Percentiles rank a stretch among this genome's conserved stretches.
Evolutionary conservation across 2,329 filamentous ascomycete genomes (phyloP).

Genomic region (Curvularia hawaiiensis): DNA sequence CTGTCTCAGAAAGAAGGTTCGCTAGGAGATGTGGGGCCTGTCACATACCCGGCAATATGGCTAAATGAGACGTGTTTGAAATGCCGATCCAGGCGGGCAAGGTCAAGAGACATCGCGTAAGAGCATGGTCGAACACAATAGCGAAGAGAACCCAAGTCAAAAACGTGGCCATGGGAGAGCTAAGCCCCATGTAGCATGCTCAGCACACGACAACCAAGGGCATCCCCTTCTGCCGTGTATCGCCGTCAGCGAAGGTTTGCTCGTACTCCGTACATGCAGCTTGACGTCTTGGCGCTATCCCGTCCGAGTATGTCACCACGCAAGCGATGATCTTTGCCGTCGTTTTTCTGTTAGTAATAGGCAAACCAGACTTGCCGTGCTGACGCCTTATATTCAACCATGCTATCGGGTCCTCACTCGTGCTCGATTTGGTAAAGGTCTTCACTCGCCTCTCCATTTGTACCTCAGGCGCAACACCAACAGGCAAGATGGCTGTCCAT

Average conservation of each 20-base stretch:
- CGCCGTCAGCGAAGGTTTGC: conserved; percentile 11
- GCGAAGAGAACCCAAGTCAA: conserved; percentile 1
- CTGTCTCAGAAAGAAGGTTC: conserved; percentile 5
- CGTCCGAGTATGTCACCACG: neutral
- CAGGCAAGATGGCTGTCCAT: conserved; percentile 1
- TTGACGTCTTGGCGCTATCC: conserved; percentile 2
- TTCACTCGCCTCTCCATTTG: conserved; percentile 5
- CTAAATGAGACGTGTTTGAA: conserved; percentile 11
- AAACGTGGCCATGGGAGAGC: conserved; percentile 12
- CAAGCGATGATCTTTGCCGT: conserved; percentile 3
- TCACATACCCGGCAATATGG: conserved; percentile 15
- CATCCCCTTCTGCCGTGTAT: neutral
- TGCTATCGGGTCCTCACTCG: conserved; percentile 2
- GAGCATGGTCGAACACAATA: neutral
- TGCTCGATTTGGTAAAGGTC: neutral
- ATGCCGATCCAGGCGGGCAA: conserved; percentile 14
- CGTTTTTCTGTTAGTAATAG: neutral
- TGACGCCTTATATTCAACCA: conserved; percentile 6
- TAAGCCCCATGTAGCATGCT: neutral
- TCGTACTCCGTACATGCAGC: neutral
- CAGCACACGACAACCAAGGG: neutral
- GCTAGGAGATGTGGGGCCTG: conserved; percentile 5
- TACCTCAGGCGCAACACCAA: conserved; percentile 4
- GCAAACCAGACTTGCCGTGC: conserved; percentile 13
- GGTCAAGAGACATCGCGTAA: neutral